These are phyloP conservation scores for Aureobasidium melanogenum DNA, from an alignment of 2,329 filamentous ascomycete species.

Conservation along the genomic window DNA sequence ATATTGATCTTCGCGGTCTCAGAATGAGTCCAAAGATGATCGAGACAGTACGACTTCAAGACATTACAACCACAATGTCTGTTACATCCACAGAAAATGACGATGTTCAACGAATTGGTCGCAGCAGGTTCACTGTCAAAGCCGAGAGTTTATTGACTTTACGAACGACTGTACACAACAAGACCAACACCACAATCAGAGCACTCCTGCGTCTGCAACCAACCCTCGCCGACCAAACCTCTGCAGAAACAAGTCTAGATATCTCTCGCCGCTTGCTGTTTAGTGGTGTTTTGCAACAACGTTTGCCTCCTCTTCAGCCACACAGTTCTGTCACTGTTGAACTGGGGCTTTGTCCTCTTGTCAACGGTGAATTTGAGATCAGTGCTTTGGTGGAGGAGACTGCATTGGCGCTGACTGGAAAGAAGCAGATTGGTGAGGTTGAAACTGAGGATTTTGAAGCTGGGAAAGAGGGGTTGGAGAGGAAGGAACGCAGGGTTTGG, in stretches of 20 bases:
- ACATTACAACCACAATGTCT: conserved; percentile 31
- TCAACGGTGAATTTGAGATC: conserved; percentile 74
- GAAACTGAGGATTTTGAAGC: conserved; percentile 1
- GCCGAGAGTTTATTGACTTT: conserved; percentile 62
- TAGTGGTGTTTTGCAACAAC: conserved; percentile 75
- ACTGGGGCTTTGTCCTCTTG: conserved; percentile 66
- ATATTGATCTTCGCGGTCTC: conserved; percentile 67
- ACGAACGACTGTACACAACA: conserved; percentile 64
- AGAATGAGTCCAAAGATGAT: conserved; percentile 70
- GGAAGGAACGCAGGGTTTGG: conserved; percentile 13
- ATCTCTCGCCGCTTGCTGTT: conserved; percentile 73
- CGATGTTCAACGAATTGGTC: conserved; percentile 32
- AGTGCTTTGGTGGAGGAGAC: conserved; percentile 75
- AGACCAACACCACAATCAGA: conserved; percentile 56
- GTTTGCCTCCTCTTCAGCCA: conserved; percentile 54
- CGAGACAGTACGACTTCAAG: conserved; percentile 71
- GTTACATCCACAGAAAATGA: conserved; percentile 13
- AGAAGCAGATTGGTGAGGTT: not conserved
- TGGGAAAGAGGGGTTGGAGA: not conserved
- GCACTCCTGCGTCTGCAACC: conserved; percentile 71
- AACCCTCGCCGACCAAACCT: conserved; percentile 58
- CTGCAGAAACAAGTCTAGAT: conserved; percentile 65
- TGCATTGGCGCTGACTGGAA: not conserved
- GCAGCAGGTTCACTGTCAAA: conserved; percentile 37
- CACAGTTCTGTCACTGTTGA: conserved; percentile 52